phyloP scores from a whole-genome alignment of 2,329 filamentous ascomycete genomes.

The Fusarium xylarioides region DNA sequence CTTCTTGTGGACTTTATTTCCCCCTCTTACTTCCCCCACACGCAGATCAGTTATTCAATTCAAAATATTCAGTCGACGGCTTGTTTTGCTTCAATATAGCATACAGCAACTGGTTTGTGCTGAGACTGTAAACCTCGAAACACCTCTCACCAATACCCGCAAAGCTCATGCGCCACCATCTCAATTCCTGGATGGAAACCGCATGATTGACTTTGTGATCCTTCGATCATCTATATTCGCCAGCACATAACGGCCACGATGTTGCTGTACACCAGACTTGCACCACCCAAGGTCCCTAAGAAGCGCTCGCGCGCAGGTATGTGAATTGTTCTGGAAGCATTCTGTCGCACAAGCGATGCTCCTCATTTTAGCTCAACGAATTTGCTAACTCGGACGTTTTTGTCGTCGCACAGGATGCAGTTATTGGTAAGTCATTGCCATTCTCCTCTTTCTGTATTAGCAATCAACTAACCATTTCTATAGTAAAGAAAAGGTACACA shows the following conservation, averaged over 20 bases:
- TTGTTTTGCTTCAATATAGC: not conserved
- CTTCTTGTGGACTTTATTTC: conserved; percentile 15
- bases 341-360: conserved; percentile 5
- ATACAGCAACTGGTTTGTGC: not conserved
- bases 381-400: conserved; percentile 16
- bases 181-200: conserved; percentile 25
- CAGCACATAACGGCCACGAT: conserved; percentile 48
- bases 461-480: conserved; percentile 21
- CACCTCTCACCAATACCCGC: not conserved
- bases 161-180: conserved; percentile 23
- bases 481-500: conserved; percentile 62
- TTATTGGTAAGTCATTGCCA: conserved; percentile 55
- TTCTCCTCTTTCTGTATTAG: not conserved
- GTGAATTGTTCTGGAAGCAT: conserved; percentile 7
- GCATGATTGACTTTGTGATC: conserved; percentile 33
- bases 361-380: not conserved
- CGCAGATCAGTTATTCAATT: conserved; percentile 25
- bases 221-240: conserved; percentile 38
- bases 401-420: conserved; percentile 55
- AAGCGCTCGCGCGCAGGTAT: conserved; percentile 60
- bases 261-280: conserved; percentile 67
- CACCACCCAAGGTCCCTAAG: conserved; percentile 67
- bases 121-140: not conserved
- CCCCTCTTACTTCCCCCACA: conserved; percentile 29
- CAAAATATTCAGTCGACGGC: conserved; percentile 11